Evolutionary conservation across 768 basidiomycete genomes (phyloP).

Genomic region (Aureoboletus auriporus): DNA sequence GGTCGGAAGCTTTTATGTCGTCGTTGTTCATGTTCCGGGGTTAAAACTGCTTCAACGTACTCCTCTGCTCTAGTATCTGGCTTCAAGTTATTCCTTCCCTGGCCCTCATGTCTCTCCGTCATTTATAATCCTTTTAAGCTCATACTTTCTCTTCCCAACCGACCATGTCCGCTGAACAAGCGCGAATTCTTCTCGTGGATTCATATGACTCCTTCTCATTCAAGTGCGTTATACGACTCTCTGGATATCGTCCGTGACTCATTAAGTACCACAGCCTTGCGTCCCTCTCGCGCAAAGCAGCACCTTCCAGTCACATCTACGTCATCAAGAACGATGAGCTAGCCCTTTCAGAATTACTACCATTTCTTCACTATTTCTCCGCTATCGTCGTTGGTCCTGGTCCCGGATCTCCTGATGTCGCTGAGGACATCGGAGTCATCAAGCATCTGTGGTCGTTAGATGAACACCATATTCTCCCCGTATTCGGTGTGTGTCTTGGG

Average conservation of each 20-base stretch:
- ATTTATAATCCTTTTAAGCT: too few relatives aligned
- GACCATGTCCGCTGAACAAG: constrained; percentile 29
- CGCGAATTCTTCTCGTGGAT: constrained; percentile 67
- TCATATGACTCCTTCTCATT: constrained; percentile 86
- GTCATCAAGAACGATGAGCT: constrained; percentile 74
- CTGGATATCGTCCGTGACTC: neutral
- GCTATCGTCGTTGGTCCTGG: constrained; percentile 76
- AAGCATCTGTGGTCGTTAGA: constrained; percentile 65
- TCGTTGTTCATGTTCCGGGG: too few relatives aligned
- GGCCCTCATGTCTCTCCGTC: too few relatives aligned
- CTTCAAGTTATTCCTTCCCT: too few relatives aligned
- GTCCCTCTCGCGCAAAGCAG: constrained; percentile 59
- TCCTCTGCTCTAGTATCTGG: too few relatives aligned
- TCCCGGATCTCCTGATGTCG: constrained; percentile 68
- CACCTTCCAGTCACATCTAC: constrained; percentile 57
- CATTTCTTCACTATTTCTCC: constrained; percentile 57
- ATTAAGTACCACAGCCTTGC: constrained; percentile 53
- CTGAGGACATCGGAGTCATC: constrained; percentile 64
- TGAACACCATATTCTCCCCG: constrained; percentile 51
- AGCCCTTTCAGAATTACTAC: constrained; percentile 44
- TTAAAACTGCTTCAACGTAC: too few relatives aligned
- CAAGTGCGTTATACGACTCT: constrained; percentile 52
- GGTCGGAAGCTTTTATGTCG: too few relatives aligned
- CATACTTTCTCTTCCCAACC: too few relatives aligned
- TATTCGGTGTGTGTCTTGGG: constrained; percentile 83